Conservation (phyloP, 2,329 filamentous ascomycete genomes). For the Pseudogymnoascus sp. region DNA sequence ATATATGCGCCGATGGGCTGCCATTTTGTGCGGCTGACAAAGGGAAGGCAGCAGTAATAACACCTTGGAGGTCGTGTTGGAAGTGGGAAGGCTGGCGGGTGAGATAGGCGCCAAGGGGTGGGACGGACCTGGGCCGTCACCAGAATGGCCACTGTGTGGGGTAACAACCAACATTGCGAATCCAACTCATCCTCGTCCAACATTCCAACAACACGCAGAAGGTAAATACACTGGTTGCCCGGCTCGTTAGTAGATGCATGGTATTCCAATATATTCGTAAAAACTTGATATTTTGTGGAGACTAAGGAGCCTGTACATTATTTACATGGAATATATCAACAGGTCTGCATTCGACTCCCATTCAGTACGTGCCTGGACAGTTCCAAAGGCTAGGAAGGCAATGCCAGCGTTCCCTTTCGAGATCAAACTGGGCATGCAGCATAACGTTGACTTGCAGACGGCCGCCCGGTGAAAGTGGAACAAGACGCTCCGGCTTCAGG, state of each 20-base stretch:
- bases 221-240: background rate
- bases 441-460: conserved; percentile 26
- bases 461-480: conserved; percentile 28
- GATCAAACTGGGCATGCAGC: conserved; percentile 17
- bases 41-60: background rate
- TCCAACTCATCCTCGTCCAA: background rate
- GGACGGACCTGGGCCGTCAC: background rate
- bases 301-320: background rate
- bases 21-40: background rate
- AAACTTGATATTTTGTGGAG: background rate
- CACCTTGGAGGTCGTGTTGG: background rate
- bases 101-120: too few relatives aligned
- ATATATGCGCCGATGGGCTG: background rate
- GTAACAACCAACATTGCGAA: background rate
- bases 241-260: background rate
- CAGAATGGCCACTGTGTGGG: background rate
- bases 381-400: conserved; percentile 5
- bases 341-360: background rate
- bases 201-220: background rate
- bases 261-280: background rate
- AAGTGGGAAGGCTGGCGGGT: background rate
- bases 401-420: conserved; percentile 7
- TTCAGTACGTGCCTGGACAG: conserved; percentile 3
- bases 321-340: conserved; percentile 1
- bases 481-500: conserved; percentile 30